A percentile compares a stretch with the other conserved stretches of the same genome.
These are phyloP conservation scores for Lophiotrema nucula DNA, from an alignment of 495 filamentous ascomycete species.

Conservation along the genomic window DNA sequence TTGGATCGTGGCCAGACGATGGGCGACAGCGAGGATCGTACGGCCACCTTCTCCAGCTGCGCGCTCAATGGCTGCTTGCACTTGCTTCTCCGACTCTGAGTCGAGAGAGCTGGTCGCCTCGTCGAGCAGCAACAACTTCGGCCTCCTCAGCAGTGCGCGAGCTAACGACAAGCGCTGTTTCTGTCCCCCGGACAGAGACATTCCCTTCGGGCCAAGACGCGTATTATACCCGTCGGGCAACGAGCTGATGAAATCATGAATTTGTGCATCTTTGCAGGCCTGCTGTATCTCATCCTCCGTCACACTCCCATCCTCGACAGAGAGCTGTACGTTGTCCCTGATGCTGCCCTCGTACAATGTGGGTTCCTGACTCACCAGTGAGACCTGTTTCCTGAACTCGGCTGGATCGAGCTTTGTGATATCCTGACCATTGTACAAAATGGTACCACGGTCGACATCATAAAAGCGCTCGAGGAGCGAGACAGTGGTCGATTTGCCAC, in stretches of 20 bases:
- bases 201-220: constrained; percentile 71
- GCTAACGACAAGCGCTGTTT: constrained; percentile 81
- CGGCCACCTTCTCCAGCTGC: constrained; percentile 29
- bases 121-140: constrained; percentile 71
- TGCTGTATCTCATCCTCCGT: constrained; percentile 32
- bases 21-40: constrained; percentile 37
- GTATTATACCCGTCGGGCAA: constrained; percentile 72
- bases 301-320: constrained; percentile 16
- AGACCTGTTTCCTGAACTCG: constrained; percentile 29
- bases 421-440: constrained; percentile 27
- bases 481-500: constrained; percentile 82
- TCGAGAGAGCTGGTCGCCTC: constrained; percentile 83
- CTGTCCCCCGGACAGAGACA: constrained; percentile 77
- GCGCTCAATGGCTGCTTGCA: constrained; percentile 69
- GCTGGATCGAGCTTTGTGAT: constrained; percentile 26
- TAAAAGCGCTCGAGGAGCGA: constrained; percentile 82
- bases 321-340: constrained; percentile 35
- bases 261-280: constrained; percentile 37
- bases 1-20: constrained; percentile 48
- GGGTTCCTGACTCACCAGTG: constrained; percentile 37
- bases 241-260: constrained; percentile 37
- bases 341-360: constrained; percentile 40
- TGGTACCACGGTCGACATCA: constrained; percentile 31
- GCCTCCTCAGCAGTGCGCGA: constrained; percentile 67
- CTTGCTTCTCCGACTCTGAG: constrained; percentile 77